Base-by-base conservation (phyloP, 345 rosid species). In the Euclidium syriacum region DNA sequence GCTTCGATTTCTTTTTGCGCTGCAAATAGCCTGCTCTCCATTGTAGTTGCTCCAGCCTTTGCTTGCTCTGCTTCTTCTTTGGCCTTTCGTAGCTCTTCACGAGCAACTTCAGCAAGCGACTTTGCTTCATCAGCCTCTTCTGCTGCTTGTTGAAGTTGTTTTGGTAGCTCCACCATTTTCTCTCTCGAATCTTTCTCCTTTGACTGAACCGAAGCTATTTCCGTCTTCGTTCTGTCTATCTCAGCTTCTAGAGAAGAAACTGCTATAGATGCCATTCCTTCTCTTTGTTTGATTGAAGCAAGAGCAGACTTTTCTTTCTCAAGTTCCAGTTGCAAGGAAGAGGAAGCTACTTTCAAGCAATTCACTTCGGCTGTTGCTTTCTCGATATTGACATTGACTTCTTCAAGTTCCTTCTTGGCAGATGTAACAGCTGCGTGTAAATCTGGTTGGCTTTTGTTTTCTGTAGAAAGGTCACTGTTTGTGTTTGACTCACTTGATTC, bases 1-100 rank as follows among this genome's bases (percentile, higher is more conserved):
- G 96, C 98, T 63, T 82, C 95, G 44, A 82, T 91, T 75, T 88
- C 96, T 73, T 88, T 91, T 25, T 75, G 81, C 24, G 90, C 81
- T 2, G 96, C 92, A 22, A 73, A 75, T 36, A 91, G 74, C 46
- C 90, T 82, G 73, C 90, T 85, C 66, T 83, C 81, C 70, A 82
- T 71, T 10, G 92, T 86, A 70, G 73, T 77, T 39, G 81, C 90
- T 52, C 81, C 87, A 42, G 92, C 96, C 71, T 78, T 88, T 48
- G 92, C 95, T 72, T 80, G 90, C 62, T 85, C 95, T 1, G 80
- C 83, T 58, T 82, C 92, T 73, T 86, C 96, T 78, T 76, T 79
- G 19, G 90, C 84, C 71, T 76, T 86, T 30, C 76, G 75, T 40
- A 86, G 79, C 75, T 86, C 96, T 77, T 88, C 95, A 53, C 70